Base-by-base conservation (phyloP, 2,329 filamentous ascomycete genomes). In the Colletotrichum truncatum region DNA sequence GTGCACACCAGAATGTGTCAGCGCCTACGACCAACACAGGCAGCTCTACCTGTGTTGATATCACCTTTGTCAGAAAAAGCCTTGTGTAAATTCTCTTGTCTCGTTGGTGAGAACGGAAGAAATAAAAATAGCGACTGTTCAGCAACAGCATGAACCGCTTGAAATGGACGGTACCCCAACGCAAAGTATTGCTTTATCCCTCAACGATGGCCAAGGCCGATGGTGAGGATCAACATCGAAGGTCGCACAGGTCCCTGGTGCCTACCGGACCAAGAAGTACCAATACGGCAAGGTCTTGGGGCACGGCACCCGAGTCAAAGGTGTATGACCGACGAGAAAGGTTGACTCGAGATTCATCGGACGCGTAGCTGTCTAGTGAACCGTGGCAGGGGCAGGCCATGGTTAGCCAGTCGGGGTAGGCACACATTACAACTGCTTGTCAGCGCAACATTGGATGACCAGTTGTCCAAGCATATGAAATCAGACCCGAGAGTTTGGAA, bases 401-500 rank as follows among this genome's bases (percentile, higher is more conserved):
- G n/a, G 3, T 18, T 8, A 28, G 51, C 34, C 34, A 53, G 26
- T 38, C n/a, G 49, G 30, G 30, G 18, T 25, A 4, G 48, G 14
- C 18, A 36, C 25, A 32, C 46, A 18, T 36, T 51, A 16, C 16
- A 28, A 18, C 46, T 38, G 32, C 49, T 32, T 38, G 32, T 25
- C 49, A 16, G 12, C n/a, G 38, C 21, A 52, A 38, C 21, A 21
- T 54, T 41, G 25, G 52, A 39, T 23, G 46, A 53, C 21, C 32
- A 16, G 18, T 36, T 48, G 41, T 12, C 12, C 56, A 38, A 39
- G 55, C 26, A 48, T 61, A 56, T 32, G 51, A 39, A 45, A 9
- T 30, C 32, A 14, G 55, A 61, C 48, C 61, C 61, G 55, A 34
- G 38, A 61, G 48, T 36, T 48, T 23, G 61, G 61, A 32, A 64